Base-by-base conservation (phyloP, 192 early-diverging fungal species). In the Physocladia obscura region DNA sequence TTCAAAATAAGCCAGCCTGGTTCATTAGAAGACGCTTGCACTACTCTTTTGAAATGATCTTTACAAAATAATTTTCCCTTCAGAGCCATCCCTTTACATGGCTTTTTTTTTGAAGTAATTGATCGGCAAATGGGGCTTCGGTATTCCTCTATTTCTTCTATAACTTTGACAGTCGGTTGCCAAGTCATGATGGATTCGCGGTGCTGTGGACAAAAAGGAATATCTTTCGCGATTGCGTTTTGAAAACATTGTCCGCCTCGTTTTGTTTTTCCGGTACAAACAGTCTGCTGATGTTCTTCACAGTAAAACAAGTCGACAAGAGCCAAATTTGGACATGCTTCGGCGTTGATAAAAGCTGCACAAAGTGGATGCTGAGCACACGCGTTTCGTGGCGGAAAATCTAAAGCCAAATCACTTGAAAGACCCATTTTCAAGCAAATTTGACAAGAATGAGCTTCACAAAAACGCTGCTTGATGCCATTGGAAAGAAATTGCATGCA, bases 311-410 rank as follows among this genome's bases (percentile, higher is more conserved):
- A 21, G n/a, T 34, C 48, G 6, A n/a, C 22, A 4, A 35, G 32
- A 19, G 62, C 48, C 44, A 65, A 51, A 21, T 21, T 31, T 15
- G 6, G 6, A 34, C 62, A 65, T 22, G 30, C 3, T 21, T 44
- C 21, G n/a, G 13, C 59, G 13, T 31, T 32, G 3, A 26, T 22
- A 44, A 1, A 26, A 17, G 44, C 26, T 4, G 32, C 30, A 34
- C 71, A 73, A 19, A 73, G 71, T n/a, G 69, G 68, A 37, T 64
- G 71, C 34, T 69, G 34, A 27, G 71, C 51, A 39, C 71, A 73
- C 5, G 48, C 39, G 62, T 73, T 68, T 19, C 67, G 71, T 17
- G 71, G 71, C 19, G 71, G 71, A n/a, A 13, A 48, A 38, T 73
- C 71, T n/a, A 35, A 39, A 19, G 24, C 44, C 24, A 73, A 5